phyloP scores from a whole-genome alignment of 495 filamentous ascomycete species.

The Penicilliopsis zonata region DNA sequence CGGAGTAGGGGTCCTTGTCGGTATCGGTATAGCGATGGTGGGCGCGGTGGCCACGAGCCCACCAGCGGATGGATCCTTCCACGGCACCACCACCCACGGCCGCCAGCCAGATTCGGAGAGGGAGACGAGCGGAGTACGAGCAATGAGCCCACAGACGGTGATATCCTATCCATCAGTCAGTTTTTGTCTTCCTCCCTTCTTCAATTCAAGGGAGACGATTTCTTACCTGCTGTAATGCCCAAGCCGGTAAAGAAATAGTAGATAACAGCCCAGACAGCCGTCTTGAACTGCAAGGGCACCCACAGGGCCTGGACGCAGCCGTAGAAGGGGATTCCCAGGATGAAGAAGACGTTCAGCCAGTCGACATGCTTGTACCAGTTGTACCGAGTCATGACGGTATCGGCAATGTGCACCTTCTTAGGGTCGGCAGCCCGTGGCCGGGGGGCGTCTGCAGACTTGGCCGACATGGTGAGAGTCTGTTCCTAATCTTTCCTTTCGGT shows the following conservation, averaged over 20 bases:
- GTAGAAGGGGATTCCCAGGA: conserved; percentile 69
- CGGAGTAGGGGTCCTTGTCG: conserved; percentile 97
- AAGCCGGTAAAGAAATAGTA: conserved; percentile 93
- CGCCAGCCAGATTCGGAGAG: conserved; percentile 87
- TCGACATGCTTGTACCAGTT: conserved; percentile 99
- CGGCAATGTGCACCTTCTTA: conserved; percentile 45
- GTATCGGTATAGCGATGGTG: conserved; percentile 99
- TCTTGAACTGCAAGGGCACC: conserved; percentile 67
- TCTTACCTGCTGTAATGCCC: conserved; percentile 74
- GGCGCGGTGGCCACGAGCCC: conserved; percentile 90
- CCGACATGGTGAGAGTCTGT: conserved; percentile 23
- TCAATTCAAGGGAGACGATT: neutral
- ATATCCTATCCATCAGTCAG: conserved; percentile 42
- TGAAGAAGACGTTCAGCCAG: conserved; percentile 84
- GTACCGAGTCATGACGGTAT: conserved; percentile 57
- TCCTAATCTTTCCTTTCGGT: conserved; percentile 1
- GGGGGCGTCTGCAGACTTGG: conserved; percentile 20
- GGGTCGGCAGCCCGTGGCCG: conserved; percentile 29
- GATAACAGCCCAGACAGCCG: conserved; percentile 63
- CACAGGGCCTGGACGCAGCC: conserved; percentile 71
- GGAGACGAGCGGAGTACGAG: conserved; percentile 81
- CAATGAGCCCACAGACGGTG: conserved; percentile 93
- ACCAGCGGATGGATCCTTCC: conserved; percentile 94
- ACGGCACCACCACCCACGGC: conserved; percentile 89
- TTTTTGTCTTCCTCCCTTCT: conserved; percentile 15